A percentile compares a stretch with the other conserved stretches of the same genome.
Conservation (phyloP, 1,284 basidiomycete genomes). For the Inonotus hispidus region DNA sequence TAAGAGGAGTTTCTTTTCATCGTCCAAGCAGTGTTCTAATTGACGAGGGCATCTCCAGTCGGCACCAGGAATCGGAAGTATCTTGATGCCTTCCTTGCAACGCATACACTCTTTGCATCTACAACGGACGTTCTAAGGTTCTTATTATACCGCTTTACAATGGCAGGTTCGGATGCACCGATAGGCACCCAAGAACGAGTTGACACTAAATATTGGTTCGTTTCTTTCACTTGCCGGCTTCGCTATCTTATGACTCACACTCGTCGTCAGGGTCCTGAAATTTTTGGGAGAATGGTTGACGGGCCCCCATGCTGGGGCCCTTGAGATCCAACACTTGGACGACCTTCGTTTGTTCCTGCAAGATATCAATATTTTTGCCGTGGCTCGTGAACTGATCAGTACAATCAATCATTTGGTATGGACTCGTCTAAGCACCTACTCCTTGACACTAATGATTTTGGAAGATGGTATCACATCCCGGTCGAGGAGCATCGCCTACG, state of each 20-base stretch:
- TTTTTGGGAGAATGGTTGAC: too few relatives aligned
- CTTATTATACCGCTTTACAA: constrained; percentile 10
- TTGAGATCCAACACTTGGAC: constrained; percentile 12
- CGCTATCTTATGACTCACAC: too few relatives aligned
- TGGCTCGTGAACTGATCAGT: constrained; percentile 1
- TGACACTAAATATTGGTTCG: constrained; percentile 10
- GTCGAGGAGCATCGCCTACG: constrained; percentile 7
- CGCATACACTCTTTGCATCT: constrained; percentile 15
- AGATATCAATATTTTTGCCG: constrained; percentile 4
- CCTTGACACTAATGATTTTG: too few relatives aligned
- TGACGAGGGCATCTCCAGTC: neutral
- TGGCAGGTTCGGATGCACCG: constrained; percentile 4
- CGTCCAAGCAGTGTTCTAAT: too few relatives aligned
- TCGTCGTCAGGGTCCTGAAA: too few relatives aligned
- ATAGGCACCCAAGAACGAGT: constrained; percentile 8
- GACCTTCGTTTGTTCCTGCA: constrained; percentile 11
- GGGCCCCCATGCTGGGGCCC: constrained; percentile 8
- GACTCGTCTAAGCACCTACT: neutral
- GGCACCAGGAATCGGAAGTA: constrained; percentile 23
- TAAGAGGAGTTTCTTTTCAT: neutral
- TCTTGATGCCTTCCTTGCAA: constrained; percentile 29
- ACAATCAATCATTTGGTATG: constrained; percentile 26
- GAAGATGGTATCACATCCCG: too few relatives aligned
- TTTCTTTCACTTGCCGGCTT: neutral
- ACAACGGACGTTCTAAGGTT: constrained; percentile 15